Evolutionary conservation across 2,329 filamentous ascomycete genomes (phyloP).

Genomic region (Didymella pomorum): DNA sequence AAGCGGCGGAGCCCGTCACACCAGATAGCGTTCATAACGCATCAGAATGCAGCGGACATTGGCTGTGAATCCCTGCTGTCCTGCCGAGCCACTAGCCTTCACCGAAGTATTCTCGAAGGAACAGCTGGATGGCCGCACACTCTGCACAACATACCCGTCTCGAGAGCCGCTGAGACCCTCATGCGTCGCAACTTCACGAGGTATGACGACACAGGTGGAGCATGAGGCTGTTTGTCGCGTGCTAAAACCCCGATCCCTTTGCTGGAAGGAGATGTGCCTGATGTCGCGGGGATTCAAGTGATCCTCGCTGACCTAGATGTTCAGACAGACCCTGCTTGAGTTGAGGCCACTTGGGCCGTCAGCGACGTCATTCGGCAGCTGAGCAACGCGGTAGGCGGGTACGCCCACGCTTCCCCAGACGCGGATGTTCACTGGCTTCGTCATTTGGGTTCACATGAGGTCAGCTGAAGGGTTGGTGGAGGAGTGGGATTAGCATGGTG

Average conservation of each 20-base stretch:
- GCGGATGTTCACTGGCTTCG: not conserved
- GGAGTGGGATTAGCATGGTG: conserved; percentile 1
- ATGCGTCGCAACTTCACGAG: not conserved
- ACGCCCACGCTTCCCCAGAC: conserved; percentile 14
- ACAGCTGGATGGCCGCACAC: not conserved
- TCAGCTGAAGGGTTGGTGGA: not conserved
- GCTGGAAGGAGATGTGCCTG: not conserved
- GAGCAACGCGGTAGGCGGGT: not conserved
- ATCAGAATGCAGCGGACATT: not conserved
- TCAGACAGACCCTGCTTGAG: not conserved
- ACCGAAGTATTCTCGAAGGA: not conserved
- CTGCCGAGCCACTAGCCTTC: conserved; percentile 5
- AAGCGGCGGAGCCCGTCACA: conserved; percentile 3
- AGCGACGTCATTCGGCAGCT: conserved; percentile 11
- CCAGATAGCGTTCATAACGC: not conserved
- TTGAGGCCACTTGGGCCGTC: not conserved
- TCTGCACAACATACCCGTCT: not conserved
- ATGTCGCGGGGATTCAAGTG: not conserved
- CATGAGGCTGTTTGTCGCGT: conserved; percentile 3
- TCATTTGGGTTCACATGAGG: conserved; percentile 5
- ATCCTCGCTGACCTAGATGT: conserved; percentile 9
- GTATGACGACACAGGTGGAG: conserved; percentile 15
- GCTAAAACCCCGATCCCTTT: conserved; percentile 1
- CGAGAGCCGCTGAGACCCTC: not conserved
- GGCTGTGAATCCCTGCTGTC: not conserved